Conservation (phyloP, 176 grass and related monocot genomes). For the Oropetium thomaeum region DNA sequence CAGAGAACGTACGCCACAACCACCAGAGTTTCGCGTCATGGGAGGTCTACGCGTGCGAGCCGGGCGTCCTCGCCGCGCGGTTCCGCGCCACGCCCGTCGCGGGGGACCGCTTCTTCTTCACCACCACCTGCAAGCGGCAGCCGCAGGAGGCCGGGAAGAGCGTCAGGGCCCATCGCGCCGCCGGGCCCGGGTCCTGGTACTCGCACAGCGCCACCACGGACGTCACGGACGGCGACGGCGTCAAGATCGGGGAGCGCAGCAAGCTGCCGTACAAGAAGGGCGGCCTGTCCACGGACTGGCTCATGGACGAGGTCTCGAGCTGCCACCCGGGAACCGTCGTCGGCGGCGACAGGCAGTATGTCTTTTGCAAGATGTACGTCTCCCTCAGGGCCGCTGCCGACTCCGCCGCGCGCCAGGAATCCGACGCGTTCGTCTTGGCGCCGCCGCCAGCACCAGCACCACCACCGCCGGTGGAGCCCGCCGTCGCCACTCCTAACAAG, state of each 20-base stretch:
- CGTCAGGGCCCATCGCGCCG: too few species aligned
- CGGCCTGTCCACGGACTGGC: neutral
- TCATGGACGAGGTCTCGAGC: constrained; percentile 12
- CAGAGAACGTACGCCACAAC: too few species aligned
- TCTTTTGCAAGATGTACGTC: constrained; percentile 27
- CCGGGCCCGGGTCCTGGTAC: neutral
- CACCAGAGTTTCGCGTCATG: too few species aligned
- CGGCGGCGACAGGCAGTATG: neutral
- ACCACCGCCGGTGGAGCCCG: too few species aligned
- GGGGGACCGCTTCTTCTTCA: neutral
- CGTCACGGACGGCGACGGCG: neutral
- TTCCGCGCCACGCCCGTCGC: neutral
- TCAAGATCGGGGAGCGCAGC: neutral
- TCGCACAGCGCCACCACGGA: too few species aligned
- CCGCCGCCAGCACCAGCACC: too few species aligned
- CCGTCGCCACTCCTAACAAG: too few species aligned
- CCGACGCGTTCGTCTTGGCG: neutral
- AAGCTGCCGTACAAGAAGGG: neutral
- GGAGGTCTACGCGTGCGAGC: neutral
- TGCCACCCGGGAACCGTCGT: neutral
- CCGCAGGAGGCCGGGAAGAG: too few species aligned
- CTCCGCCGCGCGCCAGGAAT: neutral
- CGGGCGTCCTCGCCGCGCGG: neutral
- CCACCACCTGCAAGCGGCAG: neutral
- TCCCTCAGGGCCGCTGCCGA: neutral